Base-by-base conservation (phyloP, 139 green algal species). In the Chlorella sp. region DNA sequence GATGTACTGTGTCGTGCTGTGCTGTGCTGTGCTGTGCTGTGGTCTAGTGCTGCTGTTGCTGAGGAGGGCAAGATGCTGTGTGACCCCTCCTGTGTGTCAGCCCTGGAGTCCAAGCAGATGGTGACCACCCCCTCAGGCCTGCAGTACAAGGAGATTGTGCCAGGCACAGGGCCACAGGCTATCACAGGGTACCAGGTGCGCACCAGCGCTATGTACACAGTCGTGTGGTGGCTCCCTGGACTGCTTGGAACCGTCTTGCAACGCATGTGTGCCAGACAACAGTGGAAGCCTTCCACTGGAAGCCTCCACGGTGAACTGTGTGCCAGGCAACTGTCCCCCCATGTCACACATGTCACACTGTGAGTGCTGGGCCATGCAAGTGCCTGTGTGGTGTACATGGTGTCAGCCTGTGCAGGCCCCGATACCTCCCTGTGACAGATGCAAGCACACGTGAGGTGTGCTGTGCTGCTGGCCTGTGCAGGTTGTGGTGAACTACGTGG, bases 401-500 rank as follows among this genome's bases (percentile, higher is more conserved):
- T 55, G 42, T 55, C 42, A 17, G 42, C 42, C 42, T 55, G 42
- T n/a, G n/a, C n/a, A n/a, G n/a, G n/a, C n/a, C n/a, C n/a, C n/a
- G n/a, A n/a, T n/a, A n/a, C n/a, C n/a, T n/a, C n/a, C n/a, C n/a
- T n/a, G n/a, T n/a, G n/a, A n/a, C n/a, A n/a, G n/a, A n/a, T n/a
- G 42, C 10, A 26, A 17, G 42, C 42, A 26, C 10, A 17, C 17
- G 10, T 55, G 42, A 55, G 10, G 17, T 10, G 42, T 10, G 10
- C 10, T 26, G 10, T 55, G 42, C 42, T 17, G 10, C 42, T 26
- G 10, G 42, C 42, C 42, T 17, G 10, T 10, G 42, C 42, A 94
- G 87, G 88, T 97, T 17, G 80, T 91, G 17, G 85, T 87, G 1
- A 72, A 98, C 82, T 98, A 98, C 67, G 86, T 97, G 20, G 92